Evolutionary conservation across 192 early-diverging fungal species (phyloP), one percentile per base, ranked within the genome.

Genomic region (Lobulomyces angularis): DNA sequence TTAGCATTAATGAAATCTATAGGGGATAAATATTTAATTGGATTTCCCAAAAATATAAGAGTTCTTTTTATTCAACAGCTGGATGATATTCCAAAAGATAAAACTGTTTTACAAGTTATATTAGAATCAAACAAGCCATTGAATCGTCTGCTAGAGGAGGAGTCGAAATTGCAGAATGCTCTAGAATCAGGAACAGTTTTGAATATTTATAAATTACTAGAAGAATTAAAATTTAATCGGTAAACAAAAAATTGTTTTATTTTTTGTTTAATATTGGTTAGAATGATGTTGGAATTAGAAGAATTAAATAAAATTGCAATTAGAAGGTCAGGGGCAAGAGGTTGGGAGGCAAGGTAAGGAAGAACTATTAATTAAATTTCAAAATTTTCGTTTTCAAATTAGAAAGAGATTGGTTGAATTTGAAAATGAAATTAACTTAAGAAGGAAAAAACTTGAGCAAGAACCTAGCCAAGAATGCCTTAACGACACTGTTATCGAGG

Each of bases 61-160:
- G 77, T 82, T 2, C 62, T 90, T 17, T 82, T 88, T 50, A 78
- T 94, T 41, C 77, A 82, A 48, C 89, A 90, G 51, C 50, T 89
- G 30, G 77, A 82, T 22, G 71, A 69, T 7, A 43, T 67, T 8
- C 59, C 68, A 29, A 59, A 66, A 22, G 58, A 52, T 6, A 47
- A 55, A 28, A 71, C 54, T 40, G 68, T 80, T 1, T 16, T 41
- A 18, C 6, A n/a, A 11, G 9, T 5, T 12, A 8, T 22, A 46
- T 5, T 11, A 18, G 26, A 45, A 27, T 11, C n/a, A n/a, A n/a
- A n/a, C n/a, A n/a, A n/a, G 59, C 53, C 8, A 37, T 88, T 0
- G 74, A 79, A 22, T 57, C 71, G 31, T 8, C 24, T 49, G 20
- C 32, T 37, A 16, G 21, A 33, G 28, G 37, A 51, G 14, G 21